phyloP scores from a whole-genome alignment of 2,329 filamentous ascomycete species.

The Phialophora tarda region DNA sequence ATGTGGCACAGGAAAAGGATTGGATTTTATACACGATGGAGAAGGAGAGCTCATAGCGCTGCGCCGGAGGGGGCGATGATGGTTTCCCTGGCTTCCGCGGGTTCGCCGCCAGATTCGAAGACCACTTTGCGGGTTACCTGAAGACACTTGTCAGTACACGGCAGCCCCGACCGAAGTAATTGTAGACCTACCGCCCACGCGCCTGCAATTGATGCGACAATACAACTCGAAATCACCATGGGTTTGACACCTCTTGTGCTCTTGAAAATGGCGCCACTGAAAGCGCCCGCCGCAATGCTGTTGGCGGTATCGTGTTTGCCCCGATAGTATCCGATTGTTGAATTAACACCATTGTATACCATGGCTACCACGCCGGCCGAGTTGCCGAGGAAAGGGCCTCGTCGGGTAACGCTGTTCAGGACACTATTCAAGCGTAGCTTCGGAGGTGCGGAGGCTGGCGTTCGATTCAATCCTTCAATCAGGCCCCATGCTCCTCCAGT shows the following conservation, averaged over 20 bases:
- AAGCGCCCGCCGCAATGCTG: conserved; percentile 79
- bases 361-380: conserved; percentile 94
- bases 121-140: conserved; percentile 60
- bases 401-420: conserved; percentile 88
- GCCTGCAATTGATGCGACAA: conserved; percentile 84
- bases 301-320: conserved; percentile 91
- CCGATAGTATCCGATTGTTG: conserved; percentile 75
- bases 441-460: conserved; percentile 73
- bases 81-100: conserved; percentile 18
- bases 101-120: conserved; percentile 47
- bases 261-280: conserved; percentile 96
- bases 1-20: conserved; percentile 12
- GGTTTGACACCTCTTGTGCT: conserved; percentile 87
- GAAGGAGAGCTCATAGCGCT: conserved; percentile 18
- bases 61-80: conserved; percentile 17
- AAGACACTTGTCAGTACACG: conserved; percentile 33
- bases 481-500: conserved; percentile 91
- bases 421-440: conserved; percentile 93
- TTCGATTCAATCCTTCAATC: conserved; percentile 81
- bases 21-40: conserved; percentile 32
- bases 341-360: conserved; percentile 93
- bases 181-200: conserved; percentile 81
- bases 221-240: conserved; percentile 91
- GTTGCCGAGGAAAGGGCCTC: conserved; percentile 95
- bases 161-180: conserved; percentile 18